phyloP scores from a whole-genome alignment of 148 eudicot species.

The Limonium bicolor region DNA sequence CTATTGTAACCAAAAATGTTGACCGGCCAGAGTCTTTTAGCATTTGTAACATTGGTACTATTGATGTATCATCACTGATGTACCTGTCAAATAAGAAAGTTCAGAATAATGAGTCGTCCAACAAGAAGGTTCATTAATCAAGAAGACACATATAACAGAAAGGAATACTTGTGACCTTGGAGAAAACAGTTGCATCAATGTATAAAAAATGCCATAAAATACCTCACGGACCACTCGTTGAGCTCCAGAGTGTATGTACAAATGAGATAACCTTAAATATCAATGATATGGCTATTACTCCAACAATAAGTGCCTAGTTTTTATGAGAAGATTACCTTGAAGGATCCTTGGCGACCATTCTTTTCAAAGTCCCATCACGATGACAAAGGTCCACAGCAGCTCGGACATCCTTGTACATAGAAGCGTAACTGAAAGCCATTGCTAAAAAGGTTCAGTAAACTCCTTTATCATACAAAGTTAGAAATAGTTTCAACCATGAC shows the following conservation, averaged over 20 bases:
- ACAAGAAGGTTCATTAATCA: too few relatives aligned
- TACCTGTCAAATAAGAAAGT: conserved; percentile 58
- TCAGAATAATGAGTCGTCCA: too few relatives aligned
- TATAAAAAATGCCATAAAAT: too few relatives aligned
- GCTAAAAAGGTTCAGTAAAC: neutral
- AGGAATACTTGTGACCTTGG: too few relatives aligned
- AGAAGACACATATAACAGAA: too few relatives aligned
- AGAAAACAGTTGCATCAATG: too few relatives aligned
- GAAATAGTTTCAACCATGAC: neutral
- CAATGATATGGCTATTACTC: too few relatives aligned
- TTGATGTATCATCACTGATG: conserved; percentile 64
- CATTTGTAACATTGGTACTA: conserved; percentile 91
- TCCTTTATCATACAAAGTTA: too few relatives aligned
- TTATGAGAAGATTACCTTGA: conserved; percentile 53
- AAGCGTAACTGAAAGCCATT: conserved; percentile 57
- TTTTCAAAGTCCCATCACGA: conserved; percentile 93
- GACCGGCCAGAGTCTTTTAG: conserved; percentile 83
- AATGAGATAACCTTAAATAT: too few relatives aligned
- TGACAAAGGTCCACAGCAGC: conserved; percentile 98
- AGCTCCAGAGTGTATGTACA: too few relatives aligned
- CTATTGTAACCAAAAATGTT: conserved; percentile 93
- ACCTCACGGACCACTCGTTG: too few relatives aligned
- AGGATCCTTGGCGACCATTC: conserved; percentile 96
- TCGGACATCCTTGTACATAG: conserved; percentile 88
- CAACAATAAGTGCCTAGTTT: too few relatives aligned